Evolutionary conservation across 192 early-diverging fungal species (phyloP).

Genomic region (Coemansia sp.): DNA sequence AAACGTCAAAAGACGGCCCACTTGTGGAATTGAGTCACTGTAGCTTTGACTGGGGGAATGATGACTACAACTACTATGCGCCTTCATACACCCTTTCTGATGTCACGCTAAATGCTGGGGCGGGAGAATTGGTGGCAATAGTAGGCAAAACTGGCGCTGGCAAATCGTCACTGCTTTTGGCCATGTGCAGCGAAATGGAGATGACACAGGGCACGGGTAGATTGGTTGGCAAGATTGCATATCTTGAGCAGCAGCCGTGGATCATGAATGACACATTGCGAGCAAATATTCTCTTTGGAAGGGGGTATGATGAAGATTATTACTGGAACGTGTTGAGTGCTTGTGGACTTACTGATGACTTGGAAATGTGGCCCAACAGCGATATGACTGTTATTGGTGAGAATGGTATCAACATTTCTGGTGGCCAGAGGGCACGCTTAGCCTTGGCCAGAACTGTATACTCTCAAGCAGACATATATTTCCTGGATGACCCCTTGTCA

Average conservation of each 20-base stretch:
- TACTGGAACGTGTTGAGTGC: slow-evolving; percentile 67
- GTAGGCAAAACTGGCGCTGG: slow-evolving; percentile 65
- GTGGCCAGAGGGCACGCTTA: slow-evolving; percentile 72
- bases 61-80: background rate
- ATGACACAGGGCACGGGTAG: slow-evolving; percentile 37
- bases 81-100: background rate
- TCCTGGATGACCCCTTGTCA: slow-evolving; percentile 76
- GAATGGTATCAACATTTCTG: slow-evolving; percentile 71
- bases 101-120: slow-evolving; percentile 9
- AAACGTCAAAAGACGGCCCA: background rate
- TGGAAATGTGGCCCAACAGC: slow-evolving; percentile 62
- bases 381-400: slow-evolving; percentile 76
- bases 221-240: slow-evolving; percentile 28
- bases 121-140: slow-evolving; percentile 59
- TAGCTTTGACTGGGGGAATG: slow-evolving; percentile 24
- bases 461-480: slow-evolving; percentile 65
- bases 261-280: slow-evolving; percentile 62
- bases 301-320: slow-evolving; percentile 56
- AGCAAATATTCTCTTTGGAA: slow-evolving; percentile 85
- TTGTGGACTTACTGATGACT: slow-evolving; percentile 67
- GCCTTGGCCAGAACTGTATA: slow-evolving; percentile 70
- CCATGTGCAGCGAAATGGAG: slow-evolving; percentile 61
- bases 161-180: slow-evolving; percentile 64
- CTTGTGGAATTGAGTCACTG: slow-evolving; percentile 23
- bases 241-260: slow-evolving; percentile 34